Base-by-base conservation (phyloP, 2,329 filamentous ascomycete genomes). In the Apiospora arundinis region DNA sequence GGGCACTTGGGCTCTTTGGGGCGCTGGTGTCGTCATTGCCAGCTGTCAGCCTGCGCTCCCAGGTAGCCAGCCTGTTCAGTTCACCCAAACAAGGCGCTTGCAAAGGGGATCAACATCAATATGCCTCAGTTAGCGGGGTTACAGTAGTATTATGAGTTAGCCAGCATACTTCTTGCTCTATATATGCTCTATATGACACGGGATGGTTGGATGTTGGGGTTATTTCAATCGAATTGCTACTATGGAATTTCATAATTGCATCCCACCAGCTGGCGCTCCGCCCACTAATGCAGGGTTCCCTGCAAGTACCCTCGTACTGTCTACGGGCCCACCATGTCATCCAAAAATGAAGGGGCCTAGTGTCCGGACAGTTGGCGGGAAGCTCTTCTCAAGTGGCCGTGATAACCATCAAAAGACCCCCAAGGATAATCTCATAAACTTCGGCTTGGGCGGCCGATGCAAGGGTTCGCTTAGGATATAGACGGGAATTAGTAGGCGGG, bases 21-120 rank as follows among this genome's bases (percentile, higher is more conserved):
- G 21, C 28, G 32, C 56, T n/a, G 56, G 56, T 63, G 56, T 63
- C 56, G 56, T 63, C 56, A 63, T 63, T 63, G 56, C 56, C 56
- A 63, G 56, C 56, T 63, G 56, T 18, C 56, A 63, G 56, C 7
- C 56, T 40, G 18, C 21, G 28, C 56, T 63, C 18, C 56, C 32
- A 23, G 8, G 32, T 14, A 40, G 18, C 28, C 28, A 63, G 23
- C 28, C 56, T 40, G 42, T 48, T n/a, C 8, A 12, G 42, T 48
- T n/a, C 8, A 12, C 18, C 56, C 56, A 37, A 40, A 40, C 32
- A 40, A 11, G 21, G 14, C 16, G 18, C 7, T 40, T 37, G 37
- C 49, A n/a, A n/a, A 32, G 18, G 32, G 42, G 12, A 18, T 45
- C 42, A 18, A 16, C 42, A 12, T 45, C 42, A 14, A 16, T 16